Base-by-base conservation (phyloP, 495 filamentous ascomycete genomes). In the Aspergillus cristatus region DNA sequence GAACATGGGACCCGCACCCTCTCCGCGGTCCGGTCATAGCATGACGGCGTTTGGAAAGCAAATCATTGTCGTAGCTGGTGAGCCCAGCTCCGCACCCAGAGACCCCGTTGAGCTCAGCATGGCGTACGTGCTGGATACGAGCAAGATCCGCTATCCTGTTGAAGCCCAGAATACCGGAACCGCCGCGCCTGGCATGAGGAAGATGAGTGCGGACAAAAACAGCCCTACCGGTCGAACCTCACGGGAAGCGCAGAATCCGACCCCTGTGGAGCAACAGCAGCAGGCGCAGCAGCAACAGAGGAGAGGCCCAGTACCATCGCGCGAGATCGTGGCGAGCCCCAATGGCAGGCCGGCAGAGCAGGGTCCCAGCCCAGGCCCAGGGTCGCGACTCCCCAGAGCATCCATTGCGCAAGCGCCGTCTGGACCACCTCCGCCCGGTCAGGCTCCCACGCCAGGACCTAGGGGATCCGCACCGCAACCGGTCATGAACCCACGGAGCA, bases 1-100 rank as follows among this genome's bases (percentile, higher is more conserved):
- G 52, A 99, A 99, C 50, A 99, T 99, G 93, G 93, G 93, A 0
- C 90, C 86, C 1, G 89, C 88, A 3, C 93, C 93, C 1, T 95
- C 88, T 6, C 81, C 91, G 14, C 70, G 93, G 32, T 95, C 89
- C 14, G 93, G 93, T 0, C 93, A 99, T 57, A 93, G 87, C 57
- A 97, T 97, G 91, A 97, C 93, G 0, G 79, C 88, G 4, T 86
- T 86, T 47, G 84, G 84, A 4, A 94, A 94, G 49, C 81, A 89
- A 34, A 79, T 99, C 41, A 82, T 96, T 34, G 86, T 96, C 11
- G 66, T 96, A 30, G 93, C 84, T 8, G 91, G 91, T 34, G 91
- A 99, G 50, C 91, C 91, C 20, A 96, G 90, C 60, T 86, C 86
- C 7, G 81, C 84, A 18, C 74, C 84, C 0, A 72, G 79, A 39